phyloP scores from a whole-genome alignment of 2,329 filamentous ascomycete species.

The Apiospora saccharicola region DNA sequence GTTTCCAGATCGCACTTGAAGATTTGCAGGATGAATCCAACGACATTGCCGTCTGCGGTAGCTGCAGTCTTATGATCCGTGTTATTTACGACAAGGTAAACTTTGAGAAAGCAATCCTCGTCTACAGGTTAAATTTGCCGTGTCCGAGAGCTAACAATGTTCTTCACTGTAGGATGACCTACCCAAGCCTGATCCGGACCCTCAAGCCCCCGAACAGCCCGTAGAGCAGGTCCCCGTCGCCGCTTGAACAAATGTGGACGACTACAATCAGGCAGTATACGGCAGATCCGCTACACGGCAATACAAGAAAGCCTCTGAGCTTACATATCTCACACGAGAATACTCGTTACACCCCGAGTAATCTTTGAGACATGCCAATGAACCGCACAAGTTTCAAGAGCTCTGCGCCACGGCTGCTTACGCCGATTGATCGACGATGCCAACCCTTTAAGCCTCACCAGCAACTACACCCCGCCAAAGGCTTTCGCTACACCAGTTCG shows the following conservation, averaged over 20 bases:
- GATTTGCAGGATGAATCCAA: constrained; percentile 84
- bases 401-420: not conserved
- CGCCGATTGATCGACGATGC: not conserved
- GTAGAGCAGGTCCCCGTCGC: constrained; percentile 39
- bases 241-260: constrained; percentile 28
- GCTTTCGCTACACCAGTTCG: not conserved
- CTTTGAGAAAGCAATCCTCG: not conserved
- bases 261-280: not conserved
- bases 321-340: not conserved
- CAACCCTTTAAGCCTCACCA: not conserved
- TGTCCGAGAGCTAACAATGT: not conserved
- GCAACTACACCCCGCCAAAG: not conserved
- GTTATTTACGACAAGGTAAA: constrained; percentile 90
- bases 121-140: not conserved
- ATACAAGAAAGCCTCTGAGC: not conserved
- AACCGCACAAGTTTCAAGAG: constrained; percentile 13
- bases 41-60: constrained; percentile 96
- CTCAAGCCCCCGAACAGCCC: constrained; percentile 34
- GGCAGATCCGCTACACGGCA: not conserved
- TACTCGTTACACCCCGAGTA: not conserved
- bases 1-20: constrained; percentile 87
- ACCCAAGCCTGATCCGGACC: constrained; percentile 39
- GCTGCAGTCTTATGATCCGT: constrained; percentile 94
- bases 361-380: constrained; percentile 7
- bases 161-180: constrained; percentile 37